A percentile compares a stretch with the other conserved stretches of the same genome.
Evolutionary conservation across 176 grass and related monocot genomes (phyloP).

Genomic region (Leersia perrieri): DNA sequence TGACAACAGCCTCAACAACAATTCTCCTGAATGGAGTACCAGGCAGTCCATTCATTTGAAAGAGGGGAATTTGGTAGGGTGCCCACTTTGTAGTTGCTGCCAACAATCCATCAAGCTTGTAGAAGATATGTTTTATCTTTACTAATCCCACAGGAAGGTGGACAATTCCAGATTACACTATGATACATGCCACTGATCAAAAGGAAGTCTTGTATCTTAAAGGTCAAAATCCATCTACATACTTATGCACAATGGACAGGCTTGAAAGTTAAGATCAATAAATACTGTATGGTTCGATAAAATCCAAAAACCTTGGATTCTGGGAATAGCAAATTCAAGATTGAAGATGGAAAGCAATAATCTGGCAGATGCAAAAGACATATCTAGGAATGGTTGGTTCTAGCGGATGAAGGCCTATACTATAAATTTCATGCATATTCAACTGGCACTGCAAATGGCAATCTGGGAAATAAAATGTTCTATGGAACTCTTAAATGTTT

Average conservation of each 20-base stretch:
- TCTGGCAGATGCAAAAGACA: background rate
- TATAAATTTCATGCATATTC: background rate
- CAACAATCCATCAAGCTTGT: background rate
- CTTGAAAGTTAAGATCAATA: background rate
- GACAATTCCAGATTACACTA: too few species aligned
- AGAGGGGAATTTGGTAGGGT: background rate
- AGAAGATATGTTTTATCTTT: background rate
- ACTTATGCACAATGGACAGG: background rate
- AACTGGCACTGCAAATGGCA: background rate
- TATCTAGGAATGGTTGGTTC: background rate
- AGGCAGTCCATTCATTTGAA: background rate
- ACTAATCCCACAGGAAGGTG: too few species aligned
- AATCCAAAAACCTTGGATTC: background rate
- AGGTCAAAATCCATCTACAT: background rate
- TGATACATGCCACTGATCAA: too few species aligned
- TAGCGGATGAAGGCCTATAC: background rate
- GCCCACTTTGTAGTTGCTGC: background rate
- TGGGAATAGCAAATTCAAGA: background rate
- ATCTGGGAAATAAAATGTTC: background rate
- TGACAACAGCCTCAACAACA: too few species aligned
- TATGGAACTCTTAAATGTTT: background rate
- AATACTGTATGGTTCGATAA: background rate
- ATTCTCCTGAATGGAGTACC: too few species aligned
- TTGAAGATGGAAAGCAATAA: background rate
- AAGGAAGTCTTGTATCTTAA: background rate